Percentiles rank a stretch among this genome's conserved stretches.
Conservation (phyloP, 495 filamentous ascomycete genomes). For the Glarea lozoyensis region DNA sequence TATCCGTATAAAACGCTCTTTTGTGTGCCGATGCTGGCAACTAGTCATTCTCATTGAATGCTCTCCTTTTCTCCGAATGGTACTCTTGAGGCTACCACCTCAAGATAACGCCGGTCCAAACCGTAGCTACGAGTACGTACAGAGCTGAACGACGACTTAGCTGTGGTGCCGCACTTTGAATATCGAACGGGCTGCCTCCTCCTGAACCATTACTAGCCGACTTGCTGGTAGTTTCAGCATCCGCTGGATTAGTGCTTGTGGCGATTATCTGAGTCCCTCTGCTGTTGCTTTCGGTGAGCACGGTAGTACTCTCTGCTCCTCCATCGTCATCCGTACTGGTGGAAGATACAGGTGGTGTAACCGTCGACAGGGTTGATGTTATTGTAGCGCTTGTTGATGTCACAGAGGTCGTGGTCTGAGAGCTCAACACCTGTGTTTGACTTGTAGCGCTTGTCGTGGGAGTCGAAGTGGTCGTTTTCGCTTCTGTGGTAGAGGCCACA, state of each 20-base stretch:
- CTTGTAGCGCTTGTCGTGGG: not conserved
- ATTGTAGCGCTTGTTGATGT: slow-evolving; percentile 1
- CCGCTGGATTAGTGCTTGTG: not conserved
- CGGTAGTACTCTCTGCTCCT: not conserved
- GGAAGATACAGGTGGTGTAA: not conserved
- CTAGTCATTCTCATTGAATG: too few relatives aligned
- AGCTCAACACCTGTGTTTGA: too few relatives aligned
- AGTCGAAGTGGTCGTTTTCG: not conserved
- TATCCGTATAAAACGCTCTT: too few relatives aligned
- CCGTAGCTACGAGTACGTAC: slow-evolving; percentile 3
- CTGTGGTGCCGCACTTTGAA: not conserved
- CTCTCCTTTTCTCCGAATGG: too few relatives aligned
- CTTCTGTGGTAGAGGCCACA: slow-evolving; percentile 6
- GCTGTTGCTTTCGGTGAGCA: not conserved
- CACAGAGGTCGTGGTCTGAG: too few relatives aligned
- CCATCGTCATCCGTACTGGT: not conserved
- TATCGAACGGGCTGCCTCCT: slow-evolving; percentile 12
- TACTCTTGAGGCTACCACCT: slow-evolving; percentile 12
- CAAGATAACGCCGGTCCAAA: slow-evolving; percentile 6
- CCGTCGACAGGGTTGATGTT: not conserved
- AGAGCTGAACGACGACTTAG: slow-evolving; percentile 1
- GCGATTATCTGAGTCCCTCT: too few relatives aligned
- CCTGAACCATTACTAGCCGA: slow-evolving; percentile 1
- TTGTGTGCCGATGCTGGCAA: too few relatives aligned
- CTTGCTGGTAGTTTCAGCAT: not conserved